Conservation (phyloP, 495 filamentous ascomycete species). For the Penicillium coprophilum region DNA sequence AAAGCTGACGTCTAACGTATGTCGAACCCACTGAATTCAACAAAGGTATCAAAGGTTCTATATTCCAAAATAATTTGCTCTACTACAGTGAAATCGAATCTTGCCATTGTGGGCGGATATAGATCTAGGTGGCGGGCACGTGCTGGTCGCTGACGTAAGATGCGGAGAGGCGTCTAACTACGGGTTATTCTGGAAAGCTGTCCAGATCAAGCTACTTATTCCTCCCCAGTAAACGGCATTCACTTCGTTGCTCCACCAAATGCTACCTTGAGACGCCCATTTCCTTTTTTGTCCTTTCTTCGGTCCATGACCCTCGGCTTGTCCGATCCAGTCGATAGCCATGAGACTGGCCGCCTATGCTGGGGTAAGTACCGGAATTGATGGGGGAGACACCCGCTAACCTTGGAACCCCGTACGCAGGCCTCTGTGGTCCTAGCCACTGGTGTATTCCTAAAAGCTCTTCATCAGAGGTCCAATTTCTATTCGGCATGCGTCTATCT, state of each 20-base stretch:
- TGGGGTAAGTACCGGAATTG: constrained; percentile 40
- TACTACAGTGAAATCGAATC: not conserved
- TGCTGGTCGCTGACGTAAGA: constrained; percentile 41
- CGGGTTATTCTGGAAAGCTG: constrained; percentile 36
- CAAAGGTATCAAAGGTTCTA: not conserved
- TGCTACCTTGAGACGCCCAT: constrained; percentile 18
- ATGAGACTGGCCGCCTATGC: constrained; percentile 57
- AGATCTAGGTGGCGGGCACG: constrained; percentile 18
- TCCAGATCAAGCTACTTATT: constrained; percentile 33
- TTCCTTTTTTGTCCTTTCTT: constrained; percentile 19
- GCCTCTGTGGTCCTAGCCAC: constrained; percentile 75
- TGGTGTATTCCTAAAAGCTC: constrained; percentile 80
- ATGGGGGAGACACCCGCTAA: constrained; percentile 18
- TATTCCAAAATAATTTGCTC: not conserved
- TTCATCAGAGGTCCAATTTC: constrained; percentile 94
- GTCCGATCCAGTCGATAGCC: constrained; percentile 26
- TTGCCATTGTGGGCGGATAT: not conserved
- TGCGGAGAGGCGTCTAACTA: constrained; percentile 26
- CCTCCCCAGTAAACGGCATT: constrained; percentile 8
- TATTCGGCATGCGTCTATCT: constrained; percentile 96
- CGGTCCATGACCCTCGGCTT: constrained; percentile 35
- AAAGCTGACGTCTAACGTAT: not conserved
- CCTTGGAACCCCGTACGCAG: constrained; percentile 37
- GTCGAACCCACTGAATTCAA: not conserved
- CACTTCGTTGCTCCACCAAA: constrained; percentile 18